Percentiles rank a stretch among this genome's conserved stretches.
Evolutionary conservation across 805 yeast genomes (phyloP).

Genomic region (Grigorovia transvaalensis): DNA sequence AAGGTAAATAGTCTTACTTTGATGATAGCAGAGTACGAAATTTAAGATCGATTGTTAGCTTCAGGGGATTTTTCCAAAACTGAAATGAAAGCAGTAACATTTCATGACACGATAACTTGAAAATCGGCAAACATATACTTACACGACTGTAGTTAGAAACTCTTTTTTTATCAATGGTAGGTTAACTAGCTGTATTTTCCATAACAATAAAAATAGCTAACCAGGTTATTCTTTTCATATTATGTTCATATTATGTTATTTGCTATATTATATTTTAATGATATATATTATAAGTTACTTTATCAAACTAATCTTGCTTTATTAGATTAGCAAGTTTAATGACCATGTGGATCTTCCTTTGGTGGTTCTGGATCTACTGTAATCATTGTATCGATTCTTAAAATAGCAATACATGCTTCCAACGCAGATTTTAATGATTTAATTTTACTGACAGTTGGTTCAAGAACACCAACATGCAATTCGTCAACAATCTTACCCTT

Average conservation of each 20-base stretch:
- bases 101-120: too few relatives aligned
- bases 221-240: neutral
- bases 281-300: neutral
- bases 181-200: too few relatives aligned
- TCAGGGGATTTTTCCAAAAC: too few relatives aligned
- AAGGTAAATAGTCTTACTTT: too few relatives aligned
- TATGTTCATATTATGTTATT: neutral
- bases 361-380: slow-evolving; percentile 93
- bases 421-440: slow-evolving; percentile 90
- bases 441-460: slow-evolving; percentile 88
- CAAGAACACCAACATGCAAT: slow-evolving; percentile 75
- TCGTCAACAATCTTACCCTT: slow-evolving; percentile 89
- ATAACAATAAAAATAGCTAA: too few relatives aligned
- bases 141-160: too few relatives aligned
- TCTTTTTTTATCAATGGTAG: too few relatives aligned
- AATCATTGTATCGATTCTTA: slow-evolving; percentile 97
- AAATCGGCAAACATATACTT: too few relatives aligned
- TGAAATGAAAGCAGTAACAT: too few relatives aligned
- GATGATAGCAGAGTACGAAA: too few relatives aligned
- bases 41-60: too few relatives aligned
- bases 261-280: neutral
- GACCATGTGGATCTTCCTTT: slow-evolving; percentile 79
- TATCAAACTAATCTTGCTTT: neutral
- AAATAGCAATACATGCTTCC: slow-evolving; percentile 95
- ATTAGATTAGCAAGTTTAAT: neutral